phyloP scores from a whole-genome alignment of 2,329 filamentous ascomycete genomes.

The Xylaria sp. region DNA sequence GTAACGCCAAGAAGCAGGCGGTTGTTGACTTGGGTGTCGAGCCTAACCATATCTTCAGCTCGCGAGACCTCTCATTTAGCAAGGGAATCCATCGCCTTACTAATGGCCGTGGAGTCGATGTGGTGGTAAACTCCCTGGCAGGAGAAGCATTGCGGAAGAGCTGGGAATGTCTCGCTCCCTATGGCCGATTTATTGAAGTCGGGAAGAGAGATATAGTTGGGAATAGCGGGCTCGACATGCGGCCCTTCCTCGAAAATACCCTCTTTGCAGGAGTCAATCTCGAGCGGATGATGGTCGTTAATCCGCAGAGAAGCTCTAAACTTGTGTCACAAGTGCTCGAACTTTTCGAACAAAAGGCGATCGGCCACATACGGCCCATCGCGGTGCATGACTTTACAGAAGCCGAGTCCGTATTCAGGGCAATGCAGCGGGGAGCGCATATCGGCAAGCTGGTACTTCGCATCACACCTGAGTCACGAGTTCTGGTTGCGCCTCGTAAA shows the following conservation, averaged over 20 bases:
- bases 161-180: constrained; percentile 29
- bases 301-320: constrained; percentile 5
- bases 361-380: constrained; percentile 18
- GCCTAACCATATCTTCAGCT: constrained; percentile 27
- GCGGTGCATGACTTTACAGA: constrained; percentile 21
- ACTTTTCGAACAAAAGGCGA: constrained; percentile 13
- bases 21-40: constrained; percentile 23
- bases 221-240: constrained; percentile 26
- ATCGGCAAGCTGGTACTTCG: constrained; percentile 23
- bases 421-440: constrained; percentile 24
- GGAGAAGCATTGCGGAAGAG: constrained; percentile 25
- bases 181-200: constrained; percentile 29
- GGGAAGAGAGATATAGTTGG: constrained; percentile 25
- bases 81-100: constrained; percentile 16
- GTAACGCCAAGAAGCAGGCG: constrained; percentile 20
- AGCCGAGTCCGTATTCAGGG: constrained; percentile 15
- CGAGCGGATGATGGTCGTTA: constrained; percentile 16
- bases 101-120: constrained; percentile 24
- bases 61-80: constrained; percentile 17
- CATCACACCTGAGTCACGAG: constrained; percentile 14
- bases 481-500: constrained; percentile 6
- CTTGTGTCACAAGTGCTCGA: constrained; percentile 20
- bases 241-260: constrained; percentile 22
- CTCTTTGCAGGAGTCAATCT: constrained; percentile 25
- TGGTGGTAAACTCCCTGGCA: constrained; percentile 21